These are phyloP conservation scores for Mucor irregularis DNA, from an alignment of 371 early-diverging fungal genomes.

Conservation along the genomic window DNA sequence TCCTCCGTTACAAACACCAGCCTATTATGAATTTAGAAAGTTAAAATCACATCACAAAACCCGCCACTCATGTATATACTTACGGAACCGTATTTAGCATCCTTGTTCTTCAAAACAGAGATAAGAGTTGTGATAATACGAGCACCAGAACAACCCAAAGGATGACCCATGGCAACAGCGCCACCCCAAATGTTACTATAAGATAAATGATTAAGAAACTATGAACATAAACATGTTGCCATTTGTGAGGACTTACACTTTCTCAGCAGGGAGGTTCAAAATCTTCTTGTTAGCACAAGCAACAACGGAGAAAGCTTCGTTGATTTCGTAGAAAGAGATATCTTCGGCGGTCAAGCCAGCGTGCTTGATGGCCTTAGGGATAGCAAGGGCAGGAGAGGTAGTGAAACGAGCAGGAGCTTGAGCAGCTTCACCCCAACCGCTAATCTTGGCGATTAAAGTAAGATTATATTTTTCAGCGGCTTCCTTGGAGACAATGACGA, in stretches of 20 bases:
- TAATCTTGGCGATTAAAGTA: conserved; percentile 74
- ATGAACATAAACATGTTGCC: not conserved
- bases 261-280: conserved; percentile 68
- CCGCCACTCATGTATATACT: too few species aligned
- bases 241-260: conserved; percentile 48
- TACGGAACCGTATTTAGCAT: conserved; percentile 81
- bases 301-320: conserved; percentile 98
- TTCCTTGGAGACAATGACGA: conserved; percentile 82
- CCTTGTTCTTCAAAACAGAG: conserved; percentile 67
- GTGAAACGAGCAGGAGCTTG: conserved; percentile 89
- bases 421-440: conserved; percentile 77
- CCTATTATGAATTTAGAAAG: too few species aligned
- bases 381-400: conserved; percentile 89
- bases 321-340: conserved; percentile 90
- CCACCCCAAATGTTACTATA: conserved; percentile 92
- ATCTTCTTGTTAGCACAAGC: conserved; percentile 89
- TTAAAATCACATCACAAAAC: too few species aligned
- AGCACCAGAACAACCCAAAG: conserved; percentile 96
- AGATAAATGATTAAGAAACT: not conserved
- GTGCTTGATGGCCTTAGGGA: conserved; percentile 87
- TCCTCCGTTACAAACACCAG: conserved; percentile 96
- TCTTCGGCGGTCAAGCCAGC: conserved; percentile 71
- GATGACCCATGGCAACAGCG: conserved; percentile 97
- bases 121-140: conserved; percentile 88
- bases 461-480: conserved; percentile 77